Evolutionary conservation across 257 asterid species (phyloP).

Genomic region (Fraxinus americana): DNA sequence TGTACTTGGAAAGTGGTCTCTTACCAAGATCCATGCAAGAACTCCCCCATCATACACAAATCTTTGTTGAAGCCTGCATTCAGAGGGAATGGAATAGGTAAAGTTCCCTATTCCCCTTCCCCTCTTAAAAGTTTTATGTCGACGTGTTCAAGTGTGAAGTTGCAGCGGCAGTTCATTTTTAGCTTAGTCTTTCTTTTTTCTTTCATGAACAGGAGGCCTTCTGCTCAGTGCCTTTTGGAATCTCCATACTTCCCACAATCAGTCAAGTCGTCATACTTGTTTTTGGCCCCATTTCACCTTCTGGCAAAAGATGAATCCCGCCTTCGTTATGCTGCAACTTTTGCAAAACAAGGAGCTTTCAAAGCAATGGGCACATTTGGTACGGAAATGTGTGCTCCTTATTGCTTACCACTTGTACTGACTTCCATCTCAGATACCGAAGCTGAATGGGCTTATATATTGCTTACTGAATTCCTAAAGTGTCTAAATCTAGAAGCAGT

Average conservation of each 20-base stretch:
- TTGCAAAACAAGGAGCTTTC: conserved; percentile 82
- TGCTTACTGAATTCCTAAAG: conserved; percentile 76
- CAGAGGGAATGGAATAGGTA: conserved; percentile 85
- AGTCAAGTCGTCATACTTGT: conserved; percentile 76
- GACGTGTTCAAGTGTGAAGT: conserved; percentile 16
- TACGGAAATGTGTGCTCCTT: conserved; percentile 91
- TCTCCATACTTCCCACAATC: conserved; percentile 82
- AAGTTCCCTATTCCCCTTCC: conserved; percentile 25
- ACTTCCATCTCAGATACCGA: conserved; percentile 67
- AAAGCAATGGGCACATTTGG: conserved; percentile 79
- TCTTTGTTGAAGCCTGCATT: conserved; percentile 79
- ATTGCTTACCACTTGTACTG: conserved; percentile 77
- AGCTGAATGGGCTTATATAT: conserved; percentile 83
- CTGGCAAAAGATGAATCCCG: conserved; percentile 81
- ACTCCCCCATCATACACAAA: conserved; percentile 67
- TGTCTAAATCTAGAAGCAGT: conserved; percentile 67
- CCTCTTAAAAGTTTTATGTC: conserved; percentile 11
- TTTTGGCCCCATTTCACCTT: conserved; percentile 87
- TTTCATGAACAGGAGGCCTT: conserved; percentile 74
- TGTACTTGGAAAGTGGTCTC: conserved; percentile 66
- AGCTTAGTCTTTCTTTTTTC: conserved; percentile 27
- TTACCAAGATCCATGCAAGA: conserved; percentile 64
- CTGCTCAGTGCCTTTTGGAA: conserved; percentile 85
- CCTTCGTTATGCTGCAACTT: conserved; percentile 80
- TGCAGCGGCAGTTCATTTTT: neutral